Base-by-base conservation (phyloP, 2,329 filamentous ascomycete species). In the Alternaria conjuncta region DNA sequence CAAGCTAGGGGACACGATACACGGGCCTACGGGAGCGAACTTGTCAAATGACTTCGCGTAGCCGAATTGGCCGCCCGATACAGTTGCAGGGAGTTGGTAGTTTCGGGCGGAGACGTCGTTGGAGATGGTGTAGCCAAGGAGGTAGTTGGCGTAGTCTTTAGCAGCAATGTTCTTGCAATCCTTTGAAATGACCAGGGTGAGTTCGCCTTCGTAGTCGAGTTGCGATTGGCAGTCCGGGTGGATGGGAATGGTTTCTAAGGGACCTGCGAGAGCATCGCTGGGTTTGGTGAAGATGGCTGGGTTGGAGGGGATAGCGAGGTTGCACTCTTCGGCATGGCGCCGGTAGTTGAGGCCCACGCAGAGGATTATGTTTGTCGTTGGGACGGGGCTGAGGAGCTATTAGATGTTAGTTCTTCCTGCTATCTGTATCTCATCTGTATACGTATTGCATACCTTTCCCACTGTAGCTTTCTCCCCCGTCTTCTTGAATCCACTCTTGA, bases 51-150 rank as follows among this genome's bases (percentile, higher is more conserved):
- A 78, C 57, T 84, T 84, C 0, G 80, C 80, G 62, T 81, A 83
- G 36, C 77, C 78, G 61, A 79, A 82, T 57, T 81, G 78, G 3
- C 77, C 77, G 26, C 78, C 78, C 1, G 72, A 76, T 3, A 76
- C n/a, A n/a, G n/a, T n/a, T n/a, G n/a, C 74, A 3, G 77, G 76
- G 2, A 79, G 59, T 46, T 90, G 88, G 57, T 82, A 82, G 55
- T 85, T 84, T 5, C 88, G 84, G 64, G 85, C 86, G 3, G 87
- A 89, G 7, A 91, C 84, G 71, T 91, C 88, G 78, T 90, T 91
- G 70, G 84, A 84, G 21, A 84, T 84, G 0, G 87, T 88, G 74
- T 91, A 91, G 26, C 89, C 88, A 2, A 90, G 84, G 5, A 91
- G 83, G 69, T 90, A 88, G 66, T 85, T 82, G 55, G 87, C 73